Evolutionary conservation across 352 stramenopile genomes (phyloP), one percentile per base, ranked within the genome.

Genomic region (Globisporangium alternatum): DNA sequence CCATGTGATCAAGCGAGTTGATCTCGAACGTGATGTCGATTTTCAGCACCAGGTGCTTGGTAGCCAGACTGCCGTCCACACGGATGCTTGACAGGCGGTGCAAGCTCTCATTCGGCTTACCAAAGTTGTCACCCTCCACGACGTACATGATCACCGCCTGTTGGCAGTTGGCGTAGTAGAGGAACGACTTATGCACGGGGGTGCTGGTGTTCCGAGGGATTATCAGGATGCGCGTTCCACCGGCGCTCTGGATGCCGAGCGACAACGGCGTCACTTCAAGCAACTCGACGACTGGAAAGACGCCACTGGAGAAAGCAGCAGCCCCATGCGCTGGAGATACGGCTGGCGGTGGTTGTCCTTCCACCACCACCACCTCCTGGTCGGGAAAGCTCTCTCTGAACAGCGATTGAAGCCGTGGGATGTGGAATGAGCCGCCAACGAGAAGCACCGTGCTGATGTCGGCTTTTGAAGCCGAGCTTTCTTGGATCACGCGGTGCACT

Each of bases 91-190:
- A 71, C 21, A 80, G 28, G 10, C 56, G 63, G 37, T 80, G 71
- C 21, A 58, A 17, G 13, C 9, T 39, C 67, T 53, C 15, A 1
- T 43, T 66, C 19, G 52, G n/a, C 7, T 17, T 48, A 10, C 44
- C 55, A 19, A 66, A 56, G 19, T 25, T 55, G 1, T 35, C n/a
- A 0, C 65, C 73, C 69, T 78, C 73, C 17, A 80, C 28, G 10
- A 78, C 62, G 52, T 70, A 66, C 39, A 80, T 72, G 3, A 56
- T 25, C 41, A 78, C 67, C 25, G 71, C 67, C 28, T 43, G 56
- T 43, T 78, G 68, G 57, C 65, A 76, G 31, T 30, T 80, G 19
- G 73, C 71, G 44, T 77, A 80, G 60, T 78, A 80, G 12, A 77
- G 1, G 7, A 67, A 59, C 5, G 68, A 49, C 63, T 80, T 70